Base-by-base conservation (phyloP, 2,329 filamentous ascomycete genomes). In the Xylaria sp. region DNA sequence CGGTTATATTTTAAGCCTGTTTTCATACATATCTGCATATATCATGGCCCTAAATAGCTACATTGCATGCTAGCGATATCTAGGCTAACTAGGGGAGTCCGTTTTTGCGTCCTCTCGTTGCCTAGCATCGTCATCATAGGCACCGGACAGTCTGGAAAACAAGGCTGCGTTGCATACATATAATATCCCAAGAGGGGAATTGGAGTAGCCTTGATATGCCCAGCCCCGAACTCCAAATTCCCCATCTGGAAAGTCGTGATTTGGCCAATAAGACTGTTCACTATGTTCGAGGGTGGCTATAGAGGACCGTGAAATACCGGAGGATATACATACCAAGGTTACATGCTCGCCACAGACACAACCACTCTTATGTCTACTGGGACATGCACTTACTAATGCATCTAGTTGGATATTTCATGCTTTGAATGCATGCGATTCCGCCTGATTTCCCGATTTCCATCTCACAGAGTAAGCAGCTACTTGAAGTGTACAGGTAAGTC, bases 1-100 rank as follows among this genome's bases (percentile, higher is more conserved):
- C 61, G 2, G 67, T 67, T 24, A 12, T 61, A 14, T 64, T 64
- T 27, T 69, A 21, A 58, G 9, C 21, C 21, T 17, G 17, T 50
- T 50, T 24, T 19, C 47, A n/a, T 42, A 17, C 14, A 42, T 17
- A 42, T 42, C 39, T 42, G 39, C 39, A 42, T 42, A 42, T 42
- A 14, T 5, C 5, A 42, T 42, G 39, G 5, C 17, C 39, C 14
- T 5, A 14, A 4, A 14, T 42, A 14, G 39, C 39, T 42, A 9
- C 39, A 11, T 42, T 42, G 39, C 39, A 42, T 17, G 39, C 39
- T 17, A 11, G 39, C 12, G 9, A 14, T 42, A 5, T 5, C 14
- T 42, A 5, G 39, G 39, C 39, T 2, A 17, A 11, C 39, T 17
- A 11, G 11, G 4, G 11, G 17, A 11, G 39, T 11, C 14, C 14